Conservation (phyloP, 305 asterid genomes). For the Coffea humblotiana region DNA sequence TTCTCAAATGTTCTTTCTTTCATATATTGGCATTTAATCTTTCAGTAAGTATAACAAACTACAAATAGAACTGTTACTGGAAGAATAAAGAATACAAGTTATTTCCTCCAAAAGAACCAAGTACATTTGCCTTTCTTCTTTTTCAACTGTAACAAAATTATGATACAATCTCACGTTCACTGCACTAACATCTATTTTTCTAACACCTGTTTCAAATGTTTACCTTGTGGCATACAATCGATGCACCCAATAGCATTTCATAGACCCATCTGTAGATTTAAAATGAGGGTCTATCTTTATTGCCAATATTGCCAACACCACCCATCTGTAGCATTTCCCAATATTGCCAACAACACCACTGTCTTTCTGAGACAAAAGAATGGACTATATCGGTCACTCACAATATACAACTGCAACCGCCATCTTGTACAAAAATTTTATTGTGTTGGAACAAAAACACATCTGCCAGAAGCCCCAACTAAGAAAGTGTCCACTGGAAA, state of each 20-base stretch:
- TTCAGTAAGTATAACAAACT: background rate
- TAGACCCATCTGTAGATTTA: slow-evolving; percentile 8
- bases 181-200: background rate
- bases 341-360: slow-evolving; percentile 26
- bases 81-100: background rate
- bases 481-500: slow-evolving; percentile 9
- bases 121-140: background rate
- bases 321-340: slow-evolving; percentile 30
- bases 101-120: background rate
- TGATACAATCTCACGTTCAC: background rate
- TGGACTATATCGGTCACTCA: slow-evolving; percentile 36
- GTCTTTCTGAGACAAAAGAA: slow-evolving; percentile 48
- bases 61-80: background rate
- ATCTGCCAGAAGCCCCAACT: slow-evolving; percentile 30
- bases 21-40: background rate
- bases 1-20: background rate
- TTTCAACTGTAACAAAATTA: background rate
- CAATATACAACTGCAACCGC: slow-evolving; percentile 52
- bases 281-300: slow-evolving; percentile 24
- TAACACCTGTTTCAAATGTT: slow-evolving; percentile 1
- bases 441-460: slow-evolving; percentile 26
- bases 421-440: slow-evolving; percentile 38
- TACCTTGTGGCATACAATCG: background rate
- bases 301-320: slow-evolving; percentile 28
- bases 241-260: background rate